Percentiles rank a stretch among this genome's conserved stretches.
These are phyloP conservation scores for Epicoccum sorghinum DNA, from an alignment of 2,329 filamentous ascomycete species.

Conservation along the genomic window DNA sequence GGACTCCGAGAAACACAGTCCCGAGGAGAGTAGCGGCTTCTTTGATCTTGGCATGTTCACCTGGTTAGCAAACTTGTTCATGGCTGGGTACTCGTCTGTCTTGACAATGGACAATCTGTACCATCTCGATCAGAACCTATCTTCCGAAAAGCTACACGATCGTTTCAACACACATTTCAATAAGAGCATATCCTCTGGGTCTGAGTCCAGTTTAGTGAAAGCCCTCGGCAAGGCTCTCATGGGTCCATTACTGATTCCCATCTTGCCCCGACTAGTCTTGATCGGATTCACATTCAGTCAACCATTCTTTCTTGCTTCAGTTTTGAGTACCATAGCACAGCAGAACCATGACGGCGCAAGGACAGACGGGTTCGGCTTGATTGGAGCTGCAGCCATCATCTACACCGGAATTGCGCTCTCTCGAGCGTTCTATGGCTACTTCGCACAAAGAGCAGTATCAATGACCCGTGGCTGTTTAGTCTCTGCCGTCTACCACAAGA, in stretches of 20 bases:
- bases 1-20: slow-evolving; percentile 32
- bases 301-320: slow-evolving; percentile 30
- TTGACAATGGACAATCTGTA: slow-evolving; percentile 40
- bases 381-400: slow-evolving; percentile 5
- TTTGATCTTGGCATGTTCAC: slow-evolving; percentile 43
- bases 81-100: slow-evolving; percentile 34
- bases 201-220: slow-evolving; percentile 27
- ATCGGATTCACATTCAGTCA: slow-evolving; percentile 36
- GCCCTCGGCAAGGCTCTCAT: slow-evolving; percentile 29
- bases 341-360: slow-evolving; percentile 12
- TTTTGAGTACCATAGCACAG: slow-evolving; percentile 15
- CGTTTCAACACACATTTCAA: slow-evolving; percentile 6
- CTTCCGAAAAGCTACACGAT: slow-evolving; percentile 13
- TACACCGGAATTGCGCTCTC: slow-evolving; percentile 7
- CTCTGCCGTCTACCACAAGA: slow-evolving; percentile 1
- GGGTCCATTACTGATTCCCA: slow-evolving; percentile 18
- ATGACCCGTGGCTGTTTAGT: slow-evolving; percentile 4
- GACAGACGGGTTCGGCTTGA: slow-evolving; percentile 2
- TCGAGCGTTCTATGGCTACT: slow-evolving; percentile 5
- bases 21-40: slow-evolving; percentile 44
- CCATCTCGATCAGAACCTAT: slow-evolving; percentile 26
- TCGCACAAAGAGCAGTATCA: background rate
- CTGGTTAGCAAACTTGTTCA: slow-evolving; percentile 47
- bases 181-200: slow-evolving; percentile 16
- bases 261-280: slow-evolving; percentile 28